Conservation (phyloP, 768 basidiomycete species). For the Pluteus cervinus region DNA sequence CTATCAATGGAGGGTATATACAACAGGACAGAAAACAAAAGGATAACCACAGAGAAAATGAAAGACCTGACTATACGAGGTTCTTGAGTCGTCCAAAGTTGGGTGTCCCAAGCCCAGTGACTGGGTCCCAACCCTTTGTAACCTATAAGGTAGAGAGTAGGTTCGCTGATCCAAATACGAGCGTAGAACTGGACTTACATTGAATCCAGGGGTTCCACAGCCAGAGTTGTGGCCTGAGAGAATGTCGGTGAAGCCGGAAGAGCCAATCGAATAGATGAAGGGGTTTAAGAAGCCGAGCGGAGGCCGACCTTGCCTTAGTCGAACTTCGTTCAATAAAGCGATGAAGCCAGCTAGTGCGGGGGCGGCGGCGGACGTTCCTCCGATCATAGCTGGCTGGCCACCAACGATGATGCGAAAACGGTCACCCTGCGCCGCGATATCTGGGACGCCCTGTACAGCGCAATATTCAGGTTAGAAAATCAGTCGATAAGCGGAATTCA, state of each 20-base stretch:
- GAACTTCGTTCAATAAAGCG: slow-evolving; percentile 60
- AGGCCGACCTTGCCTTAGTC: slow-evolving; percentile 32
- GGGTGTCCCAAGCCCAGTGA: slow-evolving; percentile 52
- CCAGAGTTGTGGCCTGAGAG: slow-evolving; percentile 48
- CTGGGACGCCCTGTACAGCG: slow-evolving; percentile 45
- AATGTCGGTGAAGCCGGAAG: slow-evolving; percentile 49
- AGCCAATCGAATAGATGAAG: slow-evolving; percentile 41
- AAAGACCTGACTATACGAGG: too few species aligned
- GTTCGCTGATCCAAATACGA: too few species aligned
- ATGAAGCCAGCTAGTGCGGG: slow-evolving; percentile 63
- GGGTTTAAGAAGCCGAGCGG: slow-evolving; percentile 68
- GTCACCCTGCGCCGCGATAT: slow-evolving; percentile 56
- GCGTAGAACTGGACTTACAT: slow-evolving; percentile 46
- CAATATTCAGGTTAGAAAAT: background rate
- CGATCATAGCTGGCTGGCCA: slow-evolving; percentile 33
- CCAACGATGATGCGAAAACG: slow-evolving; percentile 41
- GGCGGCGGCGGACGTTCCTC: slow-evolving; percentile 61
- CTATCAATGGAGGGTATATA: too few species aligned
- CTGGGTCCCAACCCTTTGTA: slow-evolving; percentile 59
- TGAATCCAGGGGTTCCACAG: slow-evolving; percentile 63
- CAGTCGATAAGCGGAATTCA: background rate
- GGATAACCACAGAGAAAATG: too few species aligned
- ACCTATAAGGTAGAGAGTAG: slow-evolving; percentile 25
- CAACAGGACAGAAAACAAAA: too few species aligned
- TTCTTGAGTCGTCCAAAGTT: slow-evolving; percentile 41